phyloP scores from a whole-genome alignment of 2,329 filamentous ascomycete species.

The Nakataea oryzae region DNA sequence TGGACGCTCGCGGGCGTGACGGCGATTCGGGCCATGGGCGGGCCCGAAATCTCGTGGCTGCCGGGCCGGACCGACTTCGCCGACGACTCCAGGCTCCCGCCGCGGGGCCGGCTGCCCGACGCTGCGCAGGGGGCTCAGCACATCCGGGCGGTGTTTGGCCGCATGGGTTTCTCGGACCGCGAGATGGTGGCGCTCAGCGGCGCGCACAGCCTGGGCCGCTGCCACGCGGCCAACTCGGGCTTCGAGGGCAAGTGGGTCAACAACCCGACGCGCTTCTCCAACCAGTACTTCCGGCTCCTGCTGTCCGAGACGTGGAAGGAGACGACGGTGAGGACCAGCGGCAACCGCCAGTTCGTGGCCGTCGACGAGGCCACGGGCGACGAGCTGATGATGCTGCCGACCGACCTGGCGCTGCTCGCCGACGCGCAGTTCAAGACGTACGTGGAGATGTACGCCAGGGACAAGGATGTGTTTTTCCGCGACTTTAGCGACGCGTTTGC shows the following conservation, averaged over 20 bases:
- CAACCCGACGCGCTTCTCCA: conserved; percentile 24
- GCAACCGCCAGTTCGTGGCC: conserved; percentile 47
- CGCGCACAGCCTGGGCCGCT: conserved; percentile 78
- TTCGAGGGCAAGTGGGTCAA: conserved; percentile 26
- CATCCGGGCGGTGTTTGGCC: conserved; percentile 80
- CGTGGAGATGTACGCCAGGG: conserved; percentile 47
- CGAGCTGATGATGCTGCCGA: conserved; percentile 57
- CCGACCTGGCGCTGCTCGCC: conserved; percentile 46
- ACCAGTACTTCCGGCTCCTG: conserved; percentile 24
- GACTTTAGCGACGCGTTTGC: conserved; percentile 48
- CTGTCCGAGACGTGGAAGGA: conserved; percentile 25
- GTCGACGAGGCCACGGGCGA: conserved; percentile 44
- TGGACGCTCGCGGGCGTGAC: conserved; percentile 53
- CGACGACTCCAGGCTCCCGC: conserved; percentile 48
- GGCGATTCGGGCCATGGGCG: conserved; percentile 49
- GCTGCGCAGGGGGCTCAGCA: conserved; percentile 67
- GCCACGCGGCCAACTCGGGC: conserved; percentile 18
- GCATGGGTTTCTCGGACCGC: conserved; percentile 95
- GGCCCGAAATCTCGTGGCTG: conserved; percentile 44
- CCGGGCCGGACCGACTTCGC: conserved; percentile 51
- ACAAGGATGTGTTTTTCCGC: conserved; percentile 51
- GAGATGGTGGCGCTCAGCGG: conserved; percentile 86
- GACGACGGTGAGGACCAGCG: conserved; percentile 39
- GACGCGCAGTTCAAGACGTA: conserved; percentile 42
- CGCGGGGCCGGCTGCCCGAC: conserved; percentile 58